phyloP scores from a whole-genome alignment of 2,329 filamentous ascomycete species.

The Metarhizium humberi region DNA sequence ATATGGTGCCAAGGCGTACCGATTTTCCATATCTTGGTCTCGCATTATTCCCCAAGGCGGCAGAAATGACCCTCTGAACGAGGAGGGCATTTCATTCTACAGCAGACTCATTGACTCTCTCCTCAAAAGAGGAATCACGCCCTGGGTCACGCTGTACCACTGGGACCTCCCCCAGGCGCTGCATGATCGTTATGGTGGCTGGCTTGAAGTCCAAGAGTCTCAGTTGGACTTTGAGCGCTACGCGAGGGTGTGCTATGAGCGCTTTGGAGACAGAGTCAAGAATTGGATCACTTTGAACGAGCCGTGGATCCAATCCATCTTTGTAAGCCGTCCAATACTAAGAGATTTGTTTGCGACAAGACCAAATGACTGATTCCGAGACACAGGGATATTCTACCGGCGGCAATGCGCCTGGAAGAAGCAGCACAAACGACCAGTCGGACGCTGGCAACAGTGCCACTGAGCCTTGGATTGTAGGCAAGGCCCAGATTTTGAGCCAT shows the following conservation, averaged over 20 bases:
- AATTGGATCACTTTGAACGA: conserved; percentile 32
- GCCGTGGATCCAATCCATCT: conserved; percentile 27
- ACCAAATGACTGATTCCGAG: neutral
- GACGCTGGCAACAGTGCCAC: conserved; percentile 21
- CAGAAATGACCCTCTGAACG: conserved; percentile 52
- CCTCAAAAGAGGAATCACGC: conserved; percentile 44
- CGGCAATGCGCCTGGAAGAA: conserved; percentile 23
- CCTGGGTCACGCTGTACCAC: conserved; percentile 55
- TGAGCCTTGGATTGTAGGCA: conserved; percentile 26
- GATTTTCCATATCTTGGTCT: conserved; percentile 56
- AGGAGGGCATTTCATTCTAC: conserved; percentile 51
- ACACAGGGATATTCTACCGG: conserved; percentile 23
- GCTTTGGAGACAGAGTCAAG: conserved; percentile 31
- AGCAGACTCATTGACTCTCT: conserved; percentile 50
- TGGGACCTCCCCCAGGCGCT: conserved; percentile 42
- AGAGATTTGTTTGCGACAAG: neutral
- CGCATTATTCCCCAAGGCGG: conserved; percentile 57
- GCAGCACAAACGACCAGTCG: conserved; percentile 11
- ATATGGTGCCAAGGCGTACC: conserved; percentile 50
- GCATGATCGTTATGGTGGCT: conserved; percentile 26
- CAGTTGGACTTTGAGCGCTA: conserved; percentile 26
- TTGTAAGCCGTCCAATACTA: conserved; percentile 11
- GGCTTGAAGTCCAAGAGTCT: conserved; percentile 21
- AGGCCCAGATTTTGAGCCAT: conserved; percentile 26
- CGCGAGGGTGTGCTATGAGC: conserved; percentile 24